Base-by-base conservation (phyloP, 2,329 filamentous ascomycete species). In the Chaetomiaceae sp. region DNA sequence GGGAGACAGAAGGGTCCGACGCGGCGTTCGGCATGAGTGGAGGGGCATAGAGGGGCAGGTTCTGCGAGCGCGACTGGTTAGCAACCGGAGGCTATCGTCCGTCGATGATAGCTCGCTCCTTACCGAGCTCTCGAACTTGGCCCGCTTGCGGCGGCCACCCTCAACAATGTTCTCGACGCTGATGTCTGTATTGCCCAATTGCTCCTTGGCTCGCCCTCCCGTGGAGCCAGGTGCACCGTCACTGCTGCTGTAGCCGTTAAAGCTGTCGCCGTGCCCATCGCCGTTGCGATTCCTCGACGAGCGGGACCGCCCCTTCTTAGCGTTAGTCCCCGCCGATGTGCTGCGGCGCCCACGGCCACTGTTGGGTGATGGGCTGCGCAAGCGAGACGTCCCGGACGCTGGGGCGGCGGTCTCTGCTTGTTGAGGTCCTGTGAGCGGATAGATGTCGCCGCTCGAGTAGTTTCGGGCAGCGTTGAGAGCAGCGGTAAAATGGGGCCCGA, bases 161-260 rank as follows among this genome's bases (percentile, higher is more conserved):
- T 97, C 92, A 57, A 99, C 88, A 71, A 99, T 97, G 69, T 99
- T 99, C 64, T 96, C 91, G 63, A 96, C 83, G 69, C 92, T 97
- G 67, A 99, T 99, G 64, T 99, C 94, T 15, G 94, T 95, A 68
- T 90, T 96, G 45, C 89, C 91, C 65, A 96, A 83, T 60, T 90
- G 87, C 65, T 96, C 91, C 70, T 89, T 91, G 63, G 80, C 82
- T 69, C 88, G 88, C 65, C 14, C 14, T 12, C 88, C 85, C 55
- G 87, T 87, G 61, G 87, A 91, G 61, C 83, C 87, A 57, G 88
- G 82, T 25, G 85, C 89, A 57, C 85, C 87, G 61, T 96, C 91
- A 63, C 88, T 91, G 70, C 91, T 95, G 72, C 89, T 95, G 70
- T 94, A 94, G 57, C 84, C 86, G 63, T 85, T 85, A 61, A 81